Conservation (phyloP, 805 yeast species). For the Candida tibetensis region DNA sequence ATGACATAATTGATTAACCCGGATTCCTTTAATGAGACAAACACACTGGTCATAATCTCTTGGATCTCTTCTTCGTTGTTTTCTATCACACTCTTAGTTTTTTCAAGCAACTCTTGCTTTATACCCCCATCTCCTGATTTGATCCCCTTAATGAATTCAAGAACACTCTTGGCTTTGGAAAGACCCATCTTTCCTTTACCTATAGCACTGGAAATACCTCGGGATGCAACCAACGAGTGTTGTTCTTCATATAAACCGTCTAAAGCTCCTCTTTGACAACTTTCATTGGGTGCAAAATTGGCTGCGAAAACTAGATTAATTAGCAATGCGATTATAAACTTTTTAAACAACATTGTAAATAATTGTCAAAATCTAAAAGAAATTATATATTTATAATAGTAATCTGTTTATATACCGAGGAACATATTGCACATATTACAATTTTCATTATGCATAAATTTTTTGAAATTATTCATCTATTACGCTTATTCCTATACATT, state of each 20-base stretch:
- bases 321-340: background rate
- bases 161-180: background rate
- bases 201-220: too few relatives aligned
- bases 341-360: background rate
- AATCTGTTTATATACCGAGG: too few relatives aligned
- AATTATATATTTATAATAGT: too few relatives aligned
- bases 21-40: conserved; percentile 25
- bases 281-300: too few relatives aligned
- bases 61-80: background rate
- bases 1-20: conserved; percentile 28
- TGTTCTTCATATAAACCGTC: background rate
- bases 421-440: too few relatives aligned
- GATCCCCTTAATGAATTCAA: conserved; percentile 3
- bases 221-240: too few relatives aligned
- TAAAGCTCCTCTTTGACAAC: background rate
- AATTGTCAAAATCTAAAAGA: too few relatives aligned
- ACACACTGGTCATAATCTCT: conserved; percentile 19
- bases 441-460: too few relatives aligned
- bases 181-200: background rate
- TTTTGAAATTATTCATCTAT: too few relatives aligned
- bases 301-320: conserved; percentile 4
- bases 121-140: background rate
- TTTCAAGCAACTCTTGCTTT: background rate
- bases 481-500: too few relatives aligned
- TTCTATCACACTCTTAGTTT: too few relatives aligned